phyloP scores from a whole-genome alignment of 2,329 filamentous ascomycete species.

The Calonectria naviculata region DNA sequence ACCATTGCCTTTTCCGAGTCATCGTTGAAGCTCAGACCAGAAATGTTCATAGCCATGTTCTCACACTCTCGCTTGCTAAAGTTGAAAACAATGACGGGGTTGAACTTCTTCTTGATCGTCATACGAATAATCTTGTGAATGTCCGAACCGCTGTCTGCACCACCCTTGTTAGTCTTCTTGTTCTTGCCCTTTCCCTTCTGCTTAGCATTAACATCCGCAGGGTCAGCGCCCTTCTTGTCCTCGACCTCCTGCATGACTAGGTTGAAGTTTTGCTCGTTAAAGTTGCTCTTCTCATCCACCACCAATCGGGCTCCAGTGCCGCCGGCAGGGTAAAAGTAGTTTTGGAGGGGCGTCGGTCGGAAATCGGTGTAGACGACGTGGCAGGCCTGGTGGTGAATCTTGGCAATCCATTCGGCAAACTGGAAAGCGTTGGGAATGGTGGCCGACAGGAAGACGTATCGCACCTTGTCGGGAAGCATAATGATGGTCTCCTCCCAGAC shows the following conservation, averaged over 20 bases:
- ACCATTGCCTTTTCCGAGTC: conserved; percentile 97
- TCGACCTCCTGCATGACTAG: conserved; percentile 93
- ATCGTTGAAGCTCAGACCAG: conserved; percentile 91
- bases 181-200: conserved; percentile 90
- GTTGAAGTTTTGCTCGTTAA: conserved; percentile 97
- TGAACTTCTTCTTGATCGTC: conserved; percentile 98
- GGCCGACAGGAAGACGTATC: conserved; percentile 97
- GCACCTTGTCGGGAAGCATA: conserved; percentile 95
- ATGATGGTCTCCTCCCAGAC: conserved; percentile 99
- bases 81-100: conserved; percentile 99
- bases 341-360: conserved; percentile 93
- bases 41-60: conserved; percentile 87
- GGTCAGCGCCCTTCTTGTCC: conserved; percentile 86
- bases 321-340: conserved; percentile 96
- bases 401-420: conserved; percentile 99
- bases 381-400: conserved; percentile 96
- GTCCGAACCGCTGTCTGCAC: conserved; percentile 79
- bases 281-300: conserved; percentile 96
- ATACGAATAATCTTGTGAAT: conserved; percentile 99
- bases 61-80: conserved; percentile 99
- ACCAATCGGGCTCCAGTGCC: conserved; percentile 93
- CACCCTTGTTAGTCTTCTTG: conserved; percentile 91
- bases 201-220: conserved; percentile 82
- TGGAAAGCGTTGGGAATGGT: conserved; percentile 99
- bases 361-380: conserved; percentile 99